Base-by-base conservation (phyloP, 2,329 filamentous ascomycete genomes). In the Scedosporium dehoogii region DNA sequence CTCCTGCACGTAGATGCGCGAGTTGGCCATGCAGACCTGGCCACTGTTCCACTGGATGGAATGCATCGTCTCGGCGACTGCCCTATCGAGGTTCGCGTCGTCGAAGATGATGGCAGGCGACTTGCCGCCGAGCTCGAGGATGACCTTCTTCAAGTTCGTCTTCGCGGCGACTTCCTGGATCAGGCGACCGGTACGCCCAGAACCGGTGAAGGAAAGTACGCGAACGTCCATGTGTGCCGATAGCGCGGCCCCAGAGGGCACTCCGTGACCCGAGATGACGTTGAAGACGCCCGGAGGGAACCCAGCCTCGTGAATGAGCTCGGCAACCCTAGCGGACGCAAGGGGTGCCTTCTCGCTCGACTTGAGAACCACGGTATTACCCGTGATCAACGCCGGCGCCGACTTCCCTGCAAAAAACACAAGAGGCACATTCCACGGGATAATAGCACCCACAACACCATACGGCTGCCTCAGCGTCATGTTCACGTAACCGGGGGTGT, bases 281-380 rank as follows among this genome's bases (percentile, higher is more conserved):
- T 91, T 92, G 68, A 92, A 76, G 7, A 91, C 88, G 38, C 89
- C 89, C 0, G 87, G 82, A 1, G 89, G 89, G 69, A 92, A 91
- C 0, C 89, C 89, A 2, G 88, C 88, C 67, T 91, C 80, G 64
- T 84, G 81, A 65, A 91, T 79, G 16, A 92, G 76, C 38, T 83
- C 82, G 1, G 73, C 74, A 1, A 76, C 66, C 25, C 61, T 64
- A 3, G 69, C 68, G 3, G 63, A 57, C 18, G 77, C 76, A 60
- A 85, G 70, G 0, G 81, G 81, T 0, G 81, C 76, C 68, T 82
- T 82, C 68, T 84, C 81, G 25, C 75, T 78, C n/a, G 75, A 75
- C 70, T 85, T 84, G 23, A 83, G 64, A 3, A 84, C 77, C 23
- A 83, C 73, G 0, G 78, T 77, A 68, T 80, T 80, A 14, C 80